A percentile compares a stretch with the other conserved stretches of the same genome.
Conservation (phyloP, 1,284 basidiomycete species). For the Ustilago lituana region DNA sequence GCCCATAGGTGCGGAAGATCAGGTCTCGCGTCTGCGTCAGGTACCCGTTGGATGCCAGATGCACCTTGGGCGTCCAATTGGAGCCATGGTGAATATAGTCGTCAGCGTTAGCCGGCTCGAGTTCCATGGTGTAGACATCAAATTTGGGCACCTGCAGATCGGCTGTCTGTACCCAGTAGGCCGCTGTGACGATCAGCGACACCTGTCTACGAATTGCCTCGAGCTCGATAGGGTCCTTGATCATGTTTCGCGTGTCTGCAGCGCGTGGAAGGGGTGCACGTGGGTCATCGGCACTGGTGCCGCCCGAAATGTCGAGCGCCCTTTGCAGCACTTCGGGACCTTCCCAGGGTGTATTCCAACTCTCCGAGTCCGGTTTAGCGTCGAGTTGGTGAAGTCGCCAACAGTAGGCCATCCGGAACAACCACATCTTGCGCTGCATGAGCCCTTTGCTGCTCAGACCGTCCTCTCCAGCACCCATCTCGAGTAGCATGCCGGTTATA, state of each 20-base stretch:
- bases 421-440: slow-evolving; percentile 47
- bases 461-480: slow-evolving; percentile 55
- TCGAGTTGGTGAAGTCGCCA: slow-evolving; percentile 55
- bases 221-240: slow-evolving; percentile 47
- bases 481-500: slow-evolving; percentile 46
- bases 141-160: slow-evolving; percentile 51
- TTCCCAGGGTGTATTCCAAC: slow-evolving; percentile 40
- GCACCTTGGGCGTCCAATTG: slow-evolving; percentile 49
- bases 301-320: slow-evolving; percentile 41
- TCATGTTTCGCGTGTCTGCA: slow-evolving; percentile 34
- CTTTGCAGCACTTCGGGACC: slow-evolving; percentile 38
- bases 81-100: slow-evolving; percentile 54
- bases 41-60: slow-evolving; percentile 38
- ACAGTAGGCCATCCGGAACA: slow-evolving; percentile 45
- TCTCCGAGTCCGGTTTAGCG: slow-evolving; percentile 37
- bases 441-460: slow-evolving; percentile 47
- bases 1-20: slow-evolving; percentile 46
- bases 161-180: slow-evolving; percentile 48
- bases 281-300: slow-evolving; percentile 26
- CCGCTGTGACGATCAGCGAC: slow-evolving; percentile 32
- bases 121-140: slow-evolving; percentile 42
- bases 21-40: slow-evolving; percentile 44
- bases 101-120: slow-evolving; percentile 41
- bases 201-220: slow-evolving; percentile 38
- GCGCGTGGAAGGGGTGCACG: slow-evolving; percentile 42